phyloP scores from a whole-genome alignment of 106 monocot species.

The Dendrobium nobile region DNA sequence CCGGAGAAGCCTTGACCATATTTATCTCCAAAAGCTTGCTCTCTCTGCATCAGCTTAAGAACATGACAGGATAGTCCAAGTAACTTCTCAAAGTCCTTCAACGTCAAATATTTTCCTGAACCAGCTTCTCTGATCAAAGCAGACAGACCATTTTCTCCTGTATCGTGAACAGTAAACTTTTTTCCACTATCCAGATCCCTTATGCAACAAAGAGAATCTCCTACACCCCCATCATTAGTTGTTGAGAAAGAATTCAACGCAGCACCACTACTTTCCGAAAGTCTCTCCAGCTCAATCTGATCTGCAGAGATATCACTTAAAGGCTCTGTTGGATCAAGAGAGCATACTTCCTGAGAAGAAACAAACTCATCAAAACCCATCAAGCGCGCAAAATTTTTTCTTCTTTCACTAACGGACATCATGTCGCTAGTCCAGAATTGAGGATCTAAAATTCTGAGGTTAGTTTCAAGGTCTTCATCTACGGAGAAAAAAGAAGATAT shows the following conservation, averaged over 20 bases:
- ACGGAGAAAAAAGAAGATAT: conserved; percentile 6
- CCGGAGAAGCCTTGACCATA: not conserved
- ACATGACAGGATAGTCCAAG: conserved; percentile 37
- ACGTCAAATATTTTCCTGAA: conserved; percentile 36
- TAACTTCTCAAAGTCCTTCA: conserved; percentile 44
- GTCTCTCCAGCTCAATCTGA: conserved; percentile 10
- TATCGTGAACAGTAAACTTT: conserved; percentile 29
- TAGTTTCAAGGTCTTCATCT: conserved; percentile 12
- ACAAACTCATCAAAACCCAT: conserved; percentile 42
- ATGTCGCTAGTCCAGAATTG: conserved; percentile 37
- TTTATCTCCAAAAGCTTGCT: conserved; percentile 8
- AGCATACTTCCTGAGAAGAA: not conserved
- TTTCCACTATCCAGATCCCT: conserved; percentile 51
- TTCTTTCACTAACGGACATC: conserved; percentile 48
- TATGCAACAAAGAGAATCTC: conserved; percentile 22
- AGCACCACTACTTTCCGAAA: conserved; percentile 18
- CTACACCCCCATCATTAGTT: not conserved
- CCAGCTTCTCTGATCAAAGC: conserved; percentile 39
- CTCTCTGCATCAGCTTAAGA: conserved; percentile 32
- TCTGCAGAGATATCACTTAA: conserved; percentile 4
- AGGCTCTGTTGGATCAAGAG: conserved; percentile 3
- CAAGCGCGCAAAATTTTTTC: conserved; percentile 30
- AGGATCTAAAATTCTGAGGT: conserved; percentile 17
- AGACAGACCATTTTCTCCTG: conserved; percentile 22
- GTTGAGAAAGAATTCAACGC: conserved; percentile 14